A percentile compares a stretch with the other conserved stretches of the same genome.
phyloP scores from a whole-genome alignment of 257 asterid genomes.

The Solanum raphanifolium region DNA sequence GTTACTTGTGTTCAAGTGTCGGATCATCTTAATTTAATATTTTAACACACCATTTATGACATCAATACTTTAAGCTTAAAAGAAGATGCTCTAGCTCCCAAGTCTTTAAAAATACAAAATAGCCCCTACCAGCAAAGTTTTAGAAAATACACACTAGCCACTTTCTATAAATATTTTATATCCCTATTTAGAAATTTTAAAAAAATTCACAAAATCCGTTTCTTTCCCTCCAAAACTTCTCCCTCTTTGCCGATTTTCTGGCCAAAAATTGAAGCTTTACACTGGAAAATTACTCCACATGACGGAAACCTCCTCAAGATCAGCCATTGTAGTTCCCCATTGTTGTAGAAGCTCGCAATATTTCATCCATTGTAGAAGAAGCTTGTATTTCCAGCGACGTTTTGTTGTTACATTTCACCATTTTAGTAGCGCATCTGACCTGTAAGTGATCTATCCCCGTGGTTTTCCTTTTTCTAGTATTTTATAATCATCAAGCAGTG shows the following conservation, averaged over 20 bases:
- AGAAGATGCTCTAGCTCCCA: neutral
- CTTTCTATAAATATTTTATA: neutral
- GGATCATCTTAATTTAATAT: neutral
- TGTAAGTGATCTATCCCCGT: neutral
- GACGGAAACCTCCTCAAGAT: neutral
- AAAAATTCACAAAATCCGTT: too few relatives aligned
- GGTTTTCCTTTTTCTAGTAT: neutral
- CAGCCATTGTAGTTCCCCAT: neutral
- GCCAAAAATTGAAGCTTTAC: neutral
- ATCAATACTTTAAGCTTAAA: neutral
- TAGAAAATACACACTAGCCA: neutral
- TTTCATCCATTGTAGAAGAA: neutral
- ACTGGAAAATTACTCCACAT: neutral
- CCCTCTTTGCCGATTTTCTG: neutral
- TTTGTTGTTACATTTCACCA: neutral
- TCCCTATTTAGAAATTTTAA: neutral
- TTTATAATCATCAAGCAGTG: neutral
- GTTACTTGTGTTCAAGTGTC: neutral
- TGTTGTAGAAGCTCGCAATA: neutral
- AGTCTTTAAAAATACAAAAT: neutral
- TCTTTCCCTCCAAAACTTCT: neutral
- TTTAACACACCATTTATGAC: neutral
- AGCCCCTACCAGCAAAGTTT: neutral
- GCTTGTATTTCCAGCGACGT: neutral
- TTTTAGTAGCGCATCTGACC: neutral